Evolutionary conservation across 495 filamentous ascomycete genomes (phyloP).

Genomic region (Acidomyces sp.): DNA sequence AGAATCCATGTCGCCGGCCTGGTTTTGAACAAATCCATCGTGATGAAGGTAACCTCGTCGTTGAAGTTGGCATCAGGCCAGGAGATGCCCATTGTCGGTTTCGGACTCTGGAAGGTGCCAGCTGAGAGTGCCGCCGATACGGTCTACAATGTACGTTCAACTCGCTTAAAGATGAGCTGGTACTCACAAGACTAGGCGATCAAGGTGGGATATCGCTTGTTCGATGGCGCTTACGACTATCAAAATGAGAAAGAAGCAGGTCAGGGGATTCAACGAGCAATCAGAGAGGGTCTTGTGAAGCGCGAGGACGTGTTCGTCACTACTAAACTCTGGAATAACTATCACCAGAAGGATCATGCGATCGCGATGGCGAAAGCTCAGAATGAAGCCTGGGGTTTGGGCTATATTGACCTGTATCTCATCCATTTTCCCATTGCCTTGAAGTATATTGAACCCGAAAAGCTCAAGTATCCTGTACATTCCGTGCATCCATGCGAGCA

Average conservation of each 20-base stretch:
- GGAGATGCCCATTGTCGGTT: constrained; percentile 70
- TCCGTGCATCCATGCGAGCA: background rate
- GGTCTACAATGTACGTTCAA: constrained; percentile 54
- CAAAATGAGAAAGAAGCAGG: constrained; percentile 74
- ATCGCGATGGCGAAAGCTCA: constrained; percentile 42
- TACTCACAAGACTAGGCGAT: constrained; percentile 37
- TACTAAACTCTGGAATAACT: constrained; percentile 72
- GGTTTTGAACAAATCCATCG: no score
- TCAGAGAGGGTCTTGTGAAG: constrained; percentile 70
- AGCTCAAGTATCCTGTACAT: background rate
- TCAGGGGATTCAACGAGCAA: constrained; percentile 67
- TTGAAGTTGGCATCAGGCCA: background rate
- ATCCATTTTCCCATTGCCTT: constrained; percentile 44
- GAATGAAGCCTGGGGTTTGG: constrained; percentile 43
- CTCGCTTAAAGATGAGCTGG: background rate
- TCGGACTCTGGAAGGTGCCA: constrained; percentile 60
- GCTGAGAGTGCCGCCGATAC: constrained; percentile 56
- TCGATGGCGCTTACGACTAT: constrained; percentile 80
- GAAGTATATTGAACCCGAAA: constrained; percentile 25
- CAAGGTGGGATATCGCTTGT: constrained; percentile 71
- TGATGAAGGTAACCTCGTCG: background rate
- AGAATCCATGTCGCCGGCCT: no score
- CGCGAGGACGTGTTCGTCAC: constrained; percentile 79
- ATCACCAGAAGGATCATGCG: constrained; percentile 49
- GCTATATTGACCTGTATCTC: constrained; percentile 55